These are phyloP conservation scores for Keqinozyma sinolaborantium DNA, from an alignment of 1,139 yeast genomes.

Conservation along the genomic window DNA sequence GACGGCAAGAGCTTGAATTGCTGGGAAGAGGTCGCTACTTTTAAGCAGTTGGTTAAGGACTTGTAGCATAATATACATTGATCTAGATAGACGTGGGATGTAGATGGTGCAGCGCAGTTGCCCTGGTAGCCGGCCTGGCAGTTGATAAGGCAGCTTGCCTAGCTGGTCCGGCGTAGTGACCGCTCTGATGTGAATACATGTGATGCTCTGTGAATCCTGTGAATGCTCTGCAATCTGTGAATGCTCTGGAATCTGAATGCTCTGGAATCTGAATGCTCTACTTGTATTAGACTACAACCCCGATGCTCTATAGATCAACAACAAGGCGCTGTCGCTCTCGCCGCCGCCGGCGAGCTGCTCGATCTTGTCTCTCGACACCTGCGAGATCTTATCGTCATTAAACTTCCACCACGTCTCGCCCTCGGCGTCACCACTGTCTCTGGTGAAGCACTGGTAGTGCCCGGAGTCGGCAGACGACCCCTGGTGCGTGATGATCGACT, in stretches of 20 bases:
- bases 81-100: too few species aligned
- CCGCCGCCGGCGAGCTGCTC: constrained; percentile 95
- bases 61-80: constrained; percentile 5
- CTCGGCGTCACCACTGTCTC: constrained; percentile 58
- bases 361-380: constrained; percentile 72
- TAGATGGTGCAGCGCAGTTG: too few species aligned
- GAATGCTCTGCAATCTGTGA: too few species aligned
- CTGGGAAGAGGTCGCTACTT: constrained; percentile 78
- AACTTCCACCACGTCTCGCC: constrained; percentile 90
- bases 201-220: too few species aligned
- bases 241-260: too few species aligned
- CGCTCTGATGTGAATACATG: too few species aligned
- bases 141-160: too few species aligned
- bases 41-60: constrained; percentile 51
- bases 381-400: constrained; percentile 87
- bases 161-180: too few species aligned
- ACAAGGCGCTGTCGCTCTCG: constrained; percentile 92
- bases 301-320: constrained; percentile 77
- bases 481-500: constrained; percentile 84
- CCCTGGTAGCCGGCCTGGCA: too few species aligned
- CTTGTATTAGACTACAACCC: too few species aligned
- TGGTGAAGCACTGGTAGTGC: constrained; percentile 88
- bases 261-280: too few species aligned
- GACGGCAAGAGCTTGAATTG: constrained; percentile 78
- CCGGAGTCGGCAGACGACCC: constrained; percentile 98